phyloP scores from a whole-genome alignment of 2,329 filamentous ascomycete genomes.

The Diaporthe destruens region DNA sequence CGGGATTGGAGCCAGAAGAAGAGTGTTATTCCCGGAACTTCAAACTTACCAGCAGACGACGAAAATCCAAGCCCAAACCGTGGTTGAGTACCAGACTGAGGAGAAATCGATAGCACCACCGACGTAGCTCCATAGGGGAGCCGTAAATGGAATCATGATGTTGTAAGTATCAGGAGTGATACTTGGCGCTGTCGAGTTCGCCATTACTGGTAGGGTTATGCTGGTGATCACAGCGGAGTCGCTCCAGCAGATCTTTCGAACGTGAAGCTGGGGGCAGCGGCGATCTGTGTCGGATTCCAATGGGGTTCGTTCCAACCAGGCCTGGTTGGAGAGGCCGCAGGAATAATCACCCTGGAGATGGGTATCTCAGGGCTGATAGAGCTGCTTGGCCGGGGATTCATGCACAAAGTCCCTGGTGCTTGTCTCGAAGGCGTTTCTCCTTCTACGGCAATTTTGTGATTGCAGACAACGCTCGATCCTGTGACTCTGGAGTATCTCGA shows the following conservation, averaged over 20 bases:
- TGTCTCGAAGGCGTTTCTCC: constrained; percentile 38
- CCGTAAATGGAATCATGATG: constrained; percentile 36
- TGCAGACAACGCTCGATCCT: constrained; percentile 21
- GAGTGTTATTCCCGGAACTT: constrained; percentile 1
- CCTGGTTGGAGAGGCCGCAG: constrained; percentile 43
- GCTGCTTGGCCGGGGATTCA: constrained; percentile 10
- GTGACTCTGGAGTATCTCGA: constrained; percentile 17
- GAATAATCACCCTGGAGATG: constrained; percentile 36
- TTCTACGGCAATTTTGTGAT: constrained; percentile 36
- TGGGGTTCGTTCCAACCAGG: constrained; percentile 42
- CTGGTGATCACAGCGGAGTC: constrained; percentile 14
- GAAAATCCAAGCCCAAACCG: constrained; percentile 38
- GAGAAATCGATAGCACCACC: constrained; percentile 28
- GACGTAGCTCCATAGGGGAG: constrained; percentile 35
- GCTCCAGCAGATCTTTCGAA: constrained; percentile 32
- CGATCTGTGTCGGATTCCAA: constrained; percentile 16
- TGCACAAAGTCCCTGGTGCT: constrained; percentile 24
- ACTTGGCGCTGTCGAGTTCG: constrained; percentile 36
- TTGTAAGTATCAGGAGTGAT: constrained; percentile 30
- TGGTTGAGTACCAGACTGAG: constrained; percentile 40
- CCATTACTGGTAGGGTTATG: constrained; percentile 30
- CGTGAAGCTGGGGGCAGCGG: constrained; percentile 13
- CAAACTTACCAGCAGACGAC: constrained; percentile 58
- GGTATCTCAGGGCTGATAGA: constrained; percentile 23
- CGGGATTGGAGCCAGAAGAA: background rate